Conservation (phyloP, 2,329 filamentous ascomycete genomes). For the Chrysosporium keratinophilum region DNA sequence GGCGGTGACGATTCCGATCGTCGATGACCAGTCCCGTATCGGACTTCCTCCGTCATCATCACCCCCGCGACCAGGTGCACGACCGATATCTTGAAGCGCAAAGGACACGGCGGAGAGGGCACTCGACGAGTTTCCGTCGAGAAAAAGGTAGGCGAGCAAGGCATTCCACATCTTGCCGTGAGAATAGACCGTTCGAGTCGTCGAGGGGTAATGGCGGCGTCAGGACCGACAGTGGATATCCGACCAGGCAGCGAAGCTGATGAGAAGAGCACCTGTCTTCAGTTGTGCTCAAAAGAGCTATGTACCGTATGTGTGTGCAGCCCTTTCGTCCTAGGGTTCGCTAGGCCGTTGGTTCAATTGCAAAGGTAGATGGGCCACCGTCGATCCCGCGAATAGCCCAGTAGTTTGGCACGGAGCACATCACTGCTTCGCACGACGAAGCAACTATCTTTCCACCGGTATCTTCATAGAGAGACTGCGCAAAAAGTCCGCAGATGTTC, state of each 20-base stretch:
- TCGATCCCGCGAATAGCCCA: slow-evolving; percentile 2
- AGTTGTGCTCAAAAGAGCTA: too few relatives aligned
- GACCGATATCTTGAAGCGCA: not conserved
- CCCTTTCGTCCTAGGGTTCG: not conserved
- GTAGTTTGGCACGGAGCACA: not conserved
- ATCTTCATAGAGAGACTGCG: not conserved
- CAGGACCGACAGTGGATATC: not conserved
- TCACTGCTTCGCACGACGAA: not conserved
- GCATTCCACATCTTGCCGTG: slow-evolving; percentile 4
- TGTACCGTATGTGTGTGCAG: not conserved
- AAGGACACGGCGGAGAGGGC: not conserved
- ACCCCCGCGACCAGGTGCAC: not conserved
- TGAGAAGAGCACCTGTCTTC: not conserved
- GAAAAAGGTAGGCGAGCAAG: slow-evolving; percentile 6
- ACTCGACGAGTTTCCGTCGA: slow-evolving; percentile 1
- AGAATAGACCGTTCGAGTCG: not conserved
- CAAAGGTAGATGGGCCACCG: not conserved
- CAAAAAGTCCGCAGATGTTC: not conserved
- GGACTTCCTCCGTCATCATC: slow-evolving; percentile 5
- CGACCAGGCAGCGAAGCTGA: not conserved
- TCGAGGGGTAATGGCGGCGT: not conserved
- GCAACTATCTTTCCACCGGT: not conserved
- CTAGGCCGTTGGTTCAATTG: not conserved
- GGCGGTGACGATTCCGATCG: slow-evolving; percentile 89
- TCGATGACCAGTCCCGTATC: slow-evolving; percentile 50